These are phyloP conservation scores for Candida arabinofermentans DNA, from an alignment of 805 yeast species.

Conservation along the genomic window DNA sequence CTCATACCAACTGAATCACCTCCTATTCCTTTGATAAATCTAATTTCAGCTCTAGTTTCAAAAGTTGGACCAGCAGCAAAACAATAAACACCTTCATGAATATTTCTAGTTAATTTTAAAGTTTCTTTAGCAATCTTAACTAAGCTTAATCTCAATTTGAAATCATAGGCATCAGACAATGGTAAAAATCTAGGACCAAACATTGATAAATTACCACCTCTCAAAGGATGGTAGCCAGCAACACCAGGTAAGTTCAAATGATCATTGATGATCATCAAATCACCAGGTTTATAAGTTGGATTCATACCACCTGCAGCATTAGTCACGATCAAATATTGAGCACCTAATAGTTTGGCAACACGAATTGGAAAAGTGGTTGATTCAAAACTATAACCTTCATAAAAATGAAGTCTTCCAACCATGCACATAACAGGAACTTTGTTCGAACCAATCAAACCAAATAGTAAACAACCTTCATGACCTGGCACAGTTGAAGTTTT, in stretches of 20 bases:
- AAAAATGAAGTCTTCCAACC: conserved; percentile 91
- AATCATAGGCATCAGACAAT: conserved; percentile 84
- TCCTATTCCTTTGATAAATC: conserved; percentile 65
- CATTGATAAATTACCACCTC: conserved; percentile 77
- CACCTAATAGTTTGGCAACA: conserved; percentile 61
- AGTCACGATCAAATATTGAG: conserved; percentile 68
- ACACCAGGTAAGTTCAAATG: conserved; percentile 91
- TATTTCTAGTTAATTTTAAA: conserved; percentile 44
- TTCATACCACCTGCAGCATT: conserved; percentile 95
- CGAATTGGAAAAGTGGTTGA: conserved; percentile 86
- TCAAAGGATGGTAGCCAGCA: conserved; percentile 80
- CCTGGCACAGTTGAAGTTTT: conserved; percentile 82
- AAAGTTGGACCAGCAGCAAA: conserved; percentile 92
- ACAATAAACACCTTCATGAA: conserved; percentile 84
- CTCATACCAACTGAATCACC: conserved; percentile 98
- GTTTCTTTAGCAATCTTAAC: conserved; percentile 47
- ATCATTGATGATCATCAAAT: conserved; percentile 84
- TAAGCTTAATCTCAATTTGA: conserved; percentile 60
- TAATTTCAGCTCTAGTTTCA: conserved; percentile 89
- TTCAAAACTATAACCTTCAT: conserved; percentile 84
- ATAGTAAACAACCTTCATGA: conserved; percentile 77
- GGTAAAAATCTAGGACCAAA: conserved; percentile 89
- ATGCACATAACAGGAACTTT: conserved; percentile 81
- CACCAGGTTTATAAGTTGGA: conserved; percentile 67
- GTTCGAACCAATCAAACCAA: conserved; percentile 69